Base-by-base conservation (phyloP, 2,329 filamentous ascomycete genomes). In the Exophiala oligosperma region DNA sequence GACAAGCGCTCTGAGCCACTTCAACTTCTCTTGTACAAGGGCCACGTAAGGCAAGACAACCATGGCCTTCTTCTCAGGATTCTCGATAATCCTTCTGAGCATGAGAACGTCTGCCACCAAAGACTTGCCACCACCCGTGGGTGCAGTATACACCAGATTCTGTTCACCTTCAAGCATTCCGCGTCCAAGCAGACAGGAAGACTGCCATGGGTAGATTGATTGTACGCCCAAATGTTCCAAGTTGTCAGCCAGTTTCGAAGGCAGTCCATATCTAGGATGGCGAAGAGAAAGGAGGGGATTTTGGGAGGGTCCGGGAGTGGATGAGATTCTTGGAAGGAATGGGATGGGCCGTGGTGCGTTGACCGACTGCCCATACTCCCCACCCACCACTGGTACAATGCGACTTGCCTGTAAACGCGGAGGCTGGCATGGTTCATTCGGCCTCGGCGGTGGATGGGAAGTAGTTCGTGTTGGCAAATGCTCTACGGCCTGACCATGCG, bases 141-240 rank as follows among this genome's bases (percentile, higher is more conserved):
- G 89, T 6, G 89, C 89, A 44, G 86, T 89, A 69, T 92, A 92
- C n/a, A 92, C 86, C 8, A 92, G 77, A 65, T 90, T 91, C 62
- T 80, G 84, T 51, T 83, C 77, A 14, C 88, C 88, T 4, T 76
- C 71, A 11, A 92, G 76, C 17, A 91, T 77, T 0, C 88, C 87
- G 2, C 83, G 84, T 0, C 85, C 84, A 53, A 88, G 77, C 6
- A 92, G 77, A 67, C 89, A 92, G 57, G 86, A 84, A 51, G 88
- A 88, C 72, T 92, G 89, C 89, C 89, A 92, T 1, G 87, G 86
- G 66, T 92, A 92, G 59, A 92, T 92, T 63, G 81, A 82, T 41
- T 78, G 81, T 56, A 92, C 88, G n/a, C 89, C 89, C 40, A 89
- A 76, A 0, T 76, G 73, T 49, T 78, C 79, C 67, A 92, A 82